Conservation (phyloP, 2,329 filamentous ascomycete genomes). For the Fusarium sp. region DNA sequence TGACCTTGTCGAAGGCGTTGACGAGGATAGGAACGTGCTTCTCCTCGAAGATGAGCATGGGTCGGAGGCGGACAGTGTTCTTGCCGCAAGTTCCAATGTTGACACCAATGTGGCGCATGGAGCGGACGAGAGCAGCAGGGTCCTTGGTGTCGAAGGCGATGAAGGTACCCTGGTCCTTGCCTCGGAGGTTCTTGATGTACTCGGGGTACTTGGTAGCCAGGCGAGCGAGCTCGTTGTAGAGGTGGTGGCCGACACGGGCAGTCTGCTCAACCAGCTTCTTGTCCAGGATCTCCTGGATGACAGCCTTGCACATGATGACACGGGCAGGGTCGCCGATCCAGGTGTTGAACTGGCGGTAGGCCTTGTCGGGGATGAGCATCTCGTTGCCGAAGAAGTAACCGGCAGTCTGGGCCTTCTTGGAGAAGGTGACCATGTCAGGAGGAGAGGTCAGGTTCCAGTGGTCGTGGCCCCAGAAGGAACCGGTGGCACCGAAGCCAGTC, state of each 20-base stretch:
- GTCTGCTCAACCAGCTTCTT: constrained; percentile 75
- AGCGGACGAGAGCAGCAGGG: constrained; percentile 75
- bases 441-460: constrained; percentile 81
- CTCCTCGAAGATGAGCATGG: constrained; percentile 86
- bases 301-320: constrained; percentile 81
- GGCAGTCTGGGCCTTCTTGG: constrained; percentile 87
- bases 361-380: constrained; percentile 81
- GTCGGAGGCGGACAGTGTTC: constrained; percentile 76
- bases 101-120: constrained; percentile 78
- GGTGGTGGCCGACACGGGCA: constrained; percentile 74
- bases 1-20: constrained; percentile 46
- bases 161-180: constrained; percentile 82
- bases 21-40: constrained; percentile 63
- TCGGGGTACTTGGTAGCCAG: constrained; percentile 75
- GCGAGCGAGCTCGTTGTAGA: constrained; percentile 73
- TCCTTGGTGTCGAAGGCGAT: constrained; percentile 83
- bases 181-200: constrained; percentile 79
- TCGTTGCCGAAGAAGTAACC: constrained; percentile 85
- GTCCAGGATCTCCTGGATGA: constrained; percentile 79
- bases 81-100: constrained; percentile 83
- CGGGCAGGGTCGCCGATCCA: constrained; percentile 88
- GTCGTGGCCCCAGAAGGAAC: constrained; percentile 89
- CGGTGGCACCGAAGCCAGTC: constrained; percentile 84
- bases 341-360: constrained; percentile 89
- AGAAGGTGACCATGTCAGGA: constrained; percentile 90